Conservation (phyloP, 495 filamentous ascomycete genomes). For the Penicillium simplicissimum region DNA sequence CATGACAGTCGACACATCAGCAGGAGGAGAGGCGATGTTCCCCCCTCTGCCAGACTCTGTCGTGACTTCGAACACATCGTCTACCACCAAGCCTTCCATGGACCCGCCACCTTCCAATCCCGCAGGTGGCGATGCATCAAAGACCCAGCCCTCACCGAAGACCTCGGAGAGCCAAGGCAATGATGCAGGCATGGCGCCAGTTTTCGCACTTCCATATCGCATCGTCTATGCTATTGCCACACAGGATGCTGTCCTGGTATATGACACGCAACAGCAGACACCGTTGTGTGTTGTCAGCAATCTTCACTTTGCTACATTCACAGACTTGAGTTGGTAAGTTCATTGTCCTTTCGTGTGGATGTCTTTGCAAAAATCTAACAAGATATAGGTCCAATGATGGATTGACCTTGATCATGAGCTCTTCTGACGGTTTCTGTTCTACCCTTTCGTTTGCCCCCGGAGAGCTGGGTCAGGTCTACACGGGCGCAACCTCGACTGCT, state of each 20-base stretch:
- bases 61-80: constrained; percentile 53
- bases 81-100: constrained; percentile 65
- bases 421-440: constrained; percentile 97
- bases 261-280: constrained; percentile 95
- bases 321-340: constrained; percentile 89
- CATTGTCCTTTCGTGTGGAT: background rate
- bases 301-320: constrained; percentile 94
- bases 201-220: constrained; percentile 86
- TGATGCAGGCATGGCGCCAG: constrained; percentile 58
- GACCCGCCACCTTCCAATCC: constrained; percentile 71
- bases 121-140: constrained; percentile 43
- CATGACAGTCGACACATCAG: constrained; percentile 92
- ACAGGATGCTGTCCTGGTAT: constrained; percentile 92
- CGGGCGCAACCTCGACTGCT: constrained; percentile 58
- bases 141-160: constrained; percentile 53
- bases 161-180: constrained; percentile 53
- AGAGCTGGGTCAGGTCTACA: constrained; percentile 86
- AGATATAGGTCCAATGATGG: constrained; percentile 87
- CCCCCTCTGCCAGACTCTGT: constrained; percentile 80
- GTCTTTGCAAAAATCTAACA: constrained; percentile 14
- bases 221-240: constrained; percentile 97
- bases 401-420: constrained; percentile 88
- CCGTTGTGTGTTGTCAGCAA: constrained; percentile 94
- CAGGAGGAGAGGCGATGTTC: constrained; percentile 73
- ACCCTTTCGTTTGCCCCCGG: constrained; percentile 79